These are phyloP conservation scores for Cercospora beticola DNA, from an alignment of 2,329 filamentous ascomycete genomes.

Conservation along the genomic window DNA sequence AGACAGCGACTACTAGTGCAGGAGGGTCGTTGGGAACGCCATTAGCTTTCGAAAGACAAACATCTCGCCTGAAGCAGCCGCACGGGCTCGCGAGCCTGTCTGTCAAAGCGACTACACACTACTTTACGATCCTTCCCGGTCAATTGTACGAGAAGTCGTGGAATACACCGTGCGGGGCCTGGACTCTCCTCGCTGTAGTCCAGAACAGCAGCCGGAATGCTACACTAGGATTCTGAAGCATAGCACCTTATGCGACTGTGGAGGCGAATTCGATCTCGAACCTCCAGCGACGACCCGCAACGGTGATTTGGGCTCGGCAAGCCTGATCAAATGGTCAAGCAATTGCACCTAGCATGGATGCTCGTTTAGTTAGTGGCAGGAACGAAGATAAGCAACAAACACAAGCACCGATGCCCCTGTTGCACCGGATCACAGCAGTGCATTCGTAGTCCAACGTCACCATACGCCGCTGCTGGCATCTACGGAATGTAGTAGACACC, in stretches of 20 bases:
- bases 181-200: background rate
- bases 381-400: background rate
- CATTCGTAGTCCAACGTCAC: background rate
- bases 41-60: background rate
- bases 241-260: background rate
- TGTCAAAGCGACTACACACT: background rate
- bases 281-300: background rate
- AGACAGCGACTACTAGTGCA: background rate
- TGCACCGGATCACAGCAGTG: background rate
- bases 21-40: background rate
- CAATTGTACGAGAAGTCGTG: background rate
- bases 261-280: background rate
- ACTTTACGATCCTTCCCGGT: background rate
- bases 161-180: background rate
- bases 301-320: background rate
- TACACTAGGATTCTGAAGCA: background rate
- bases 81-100: background rate
- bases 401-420: background rate
- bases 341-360: background rate
- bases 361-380: background rate
- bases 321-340: background rate
- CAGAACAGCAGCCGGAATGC: background rate
- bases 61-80: background rate
- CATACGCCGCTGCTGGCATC: background rate
- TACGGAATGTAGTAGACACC: background rate